Evolutionary conservation across 805 yeast genomes (phyloP).

Genomic region (Candida piceae): DNA sequence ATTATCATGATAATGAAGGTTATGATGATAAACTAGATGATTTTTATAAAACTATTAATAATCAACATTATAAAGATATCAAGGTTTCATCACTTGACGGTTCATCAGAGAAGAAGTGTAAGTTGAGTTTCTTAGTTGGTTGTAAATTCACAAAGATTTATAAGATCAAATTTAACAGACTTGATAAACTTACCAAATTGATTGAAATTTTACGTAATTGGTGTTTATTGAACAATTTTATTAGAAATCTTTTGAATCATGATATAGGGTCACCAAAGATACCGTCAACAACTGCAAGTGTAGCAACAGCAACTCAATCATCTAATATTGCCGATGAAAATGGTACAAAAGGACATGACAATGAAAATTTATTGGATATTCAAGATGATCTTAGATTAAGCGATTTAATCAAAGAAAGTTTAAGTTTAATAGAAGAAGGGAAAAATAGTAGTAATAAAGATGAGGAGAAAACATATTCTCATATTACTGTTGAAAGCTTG

Average conservation of each 20-base stretch:
- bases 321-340: too few species aligned
- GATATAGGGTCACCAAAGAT: too few species aligned
- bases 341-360: constrained; percentile 3
- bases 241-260: constrained; percentile 18
- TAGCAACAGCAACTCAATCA: too few species aligned
- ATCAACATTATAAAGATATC: constrained; percentile 10
- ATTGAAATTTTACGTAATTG: constrained; percentile 23
- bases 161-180: constrained; percentile 21
- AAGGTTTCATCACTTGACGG: constrained; percentile 1
- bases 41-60: constrained; percentile 17
- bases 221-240: constrained; percentile 23
- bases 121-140: constrained; percentile 21
- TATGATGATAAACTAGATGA: constrained; percentile 12
- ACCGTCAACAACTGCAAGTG: too few species aligned
- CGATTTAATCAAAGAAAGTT: constrained; percentile 19
- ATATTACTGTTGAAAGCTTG: constrained; percentile 10
- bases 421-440: not conserved
- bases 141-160: constrained; percentile 26
- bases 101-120: constrained; percentile 2
- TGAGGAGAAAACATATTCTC: too few species aligned
- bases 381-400: constrained; percentile 17
- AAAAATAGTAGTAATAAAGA: too few species aligned
- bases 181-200: constrained; percentile 16
- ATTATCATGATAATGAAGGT: constrained; percentile 6
- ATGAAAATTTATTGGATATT: constrained; percentile 8